phyloP scores from a whole-genome alignment of 1,284 basidiomycete species.

The Xanthoconium separans region DNA sequence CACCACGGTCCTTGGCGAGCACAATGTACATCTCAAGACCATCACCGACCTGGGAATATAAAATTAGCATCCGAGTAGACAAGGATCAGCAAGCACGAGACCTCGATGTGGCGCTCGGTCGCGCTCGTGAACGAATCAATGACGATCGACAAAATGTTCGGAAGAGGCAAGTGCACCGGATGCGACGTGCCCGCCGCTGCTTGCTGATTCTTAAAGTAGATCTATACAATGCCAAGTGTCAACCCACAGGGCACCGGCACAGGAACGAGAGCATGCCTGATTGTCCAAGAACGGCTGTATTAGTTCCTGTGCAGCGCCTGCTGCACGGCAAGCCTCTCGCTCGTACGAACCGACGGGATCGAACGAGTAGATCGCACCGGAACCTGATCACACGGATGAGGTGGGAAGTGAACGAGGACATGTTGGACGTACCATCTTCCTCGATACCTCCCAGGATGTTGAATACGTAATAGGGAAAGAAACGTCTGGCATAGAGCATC shows the following conservation, averaged over 20 bases:
- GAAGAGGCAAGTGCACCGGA: constrained; percentile 78
- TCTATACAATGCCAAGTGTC: constrained; percentile 48
- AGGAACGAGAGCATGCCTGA: constrained; percentile 69
- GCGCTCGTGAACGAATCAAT: constrained; percentile 93
- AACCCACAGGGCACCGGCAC: constrained; percentile 38
- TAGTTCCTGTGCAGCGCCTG: constrained; percentile 86
- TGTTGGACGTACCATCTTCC: constrained; percentile 75
- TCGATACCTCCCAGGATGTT: constrained; percentile 94
- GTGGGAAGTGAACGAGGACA: constrained; percentile 6
- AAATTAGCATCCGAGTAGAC: constrained; percentile 13
- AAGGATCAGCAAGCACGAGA: constrained; percentile 32
- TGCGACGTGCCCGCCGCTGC: constrained; percentile 65
- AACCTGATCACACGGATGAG: constrained; percentile 49
- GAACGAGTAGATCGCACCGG: constrained; percentile 95
- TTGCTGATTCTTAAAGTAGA: constrained; percentile 94
- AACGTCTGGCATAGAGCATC: constrained; percentile 91
- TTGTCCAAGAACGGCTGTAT: constrained; percentile 97
- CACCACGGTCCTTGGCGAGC: constrained; percentile 64
- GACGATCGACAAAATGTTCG: constrained; percentile 80
- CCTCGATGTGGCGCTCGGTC: constrained; percentile 95
- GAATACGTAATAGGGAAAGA: constrained; percentile 97
- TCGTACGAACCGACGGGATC: constrained; percentile 96
- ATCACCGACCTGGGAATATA: constrained; percentile 76
- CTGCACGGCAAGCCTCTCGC: constrained; percentile 90
- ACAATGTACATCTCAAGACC: constrained; percentile 90